Evolutionary conservation across 805 yeast species (phyloP).

Genomic region (Metschnikowia hibisci): DNA sequence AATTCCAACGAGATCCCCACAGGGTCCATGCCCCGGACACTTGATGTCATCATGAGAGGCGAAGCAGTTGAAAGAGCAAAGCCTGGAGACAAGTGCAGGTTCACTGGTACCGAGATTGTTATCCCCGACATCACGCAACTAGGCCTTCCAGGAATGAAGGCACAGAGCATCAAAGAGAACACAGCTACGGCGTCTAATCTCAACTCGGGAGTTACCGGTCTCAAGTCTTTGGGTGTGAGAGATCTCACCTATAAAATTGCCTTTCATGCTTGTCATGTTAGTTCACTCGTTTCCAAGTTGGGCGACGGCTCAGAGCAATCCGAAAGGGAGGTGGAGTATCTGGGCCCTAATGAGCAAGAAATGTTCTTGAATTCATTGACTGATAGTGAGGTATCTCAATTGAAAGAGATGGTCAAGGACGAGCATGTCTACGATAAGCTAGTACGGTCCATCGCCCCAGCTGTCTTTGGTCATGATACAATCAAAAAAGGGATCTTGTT

Average conservation of each 20-base stretch:
- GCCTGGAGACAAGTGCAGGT: slow-evolving; percentile 93
- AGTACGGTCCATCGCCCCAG: slow-evolving; percentile 89
- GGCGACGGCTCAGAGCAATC: slow-evolving; percentile 17
- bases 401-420: slow-evolving; percentile 87
- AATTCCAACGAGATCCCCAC: slow-evolving; percentile 96
- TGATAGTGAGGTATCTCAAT: slow-evolving; percentile 76
- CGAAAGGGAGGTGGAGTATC: slow-evolving; percentile 25
- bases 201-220: slow-evolving; percentile 83
- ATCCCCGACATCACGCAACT: slow-evolving; percentile 92
- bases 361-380: slow-evolving; percentile 72
- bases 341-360: slow-evolving; percentile 72
- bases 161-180: slow-evolving; percentile 69
- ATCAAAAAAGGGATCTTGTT: slow-evolving; percentile 87
- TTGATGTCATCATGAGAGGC: slow-evolving; percentile 89
- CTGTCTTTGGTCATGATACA: slow-evolving; percentile 93
- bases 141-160: slow-evolving; percentile 92
- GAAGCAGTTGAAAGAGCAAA: slow-evolving; percentile 94
- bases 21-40: slow-evolving; percentile 97
- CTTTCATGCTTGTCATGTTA: slow-evolving; percentile 86
- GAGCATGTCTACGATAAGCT: slow-evolving; percentile 79
- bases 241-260: slow-evolving; percentile 91
- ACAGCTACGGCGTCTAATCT: slow-evolving; percentile 65
- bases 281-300: slow-evolving; percentile 48
- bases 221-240: slow-evolving; percentile 86
- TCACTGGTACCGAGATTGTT: slow-evolving; percentile 92